Evolutionary conservation across 768 basidiomycete species (phyloP).

Genomic region (Leccinum uliginosum): DNA sequence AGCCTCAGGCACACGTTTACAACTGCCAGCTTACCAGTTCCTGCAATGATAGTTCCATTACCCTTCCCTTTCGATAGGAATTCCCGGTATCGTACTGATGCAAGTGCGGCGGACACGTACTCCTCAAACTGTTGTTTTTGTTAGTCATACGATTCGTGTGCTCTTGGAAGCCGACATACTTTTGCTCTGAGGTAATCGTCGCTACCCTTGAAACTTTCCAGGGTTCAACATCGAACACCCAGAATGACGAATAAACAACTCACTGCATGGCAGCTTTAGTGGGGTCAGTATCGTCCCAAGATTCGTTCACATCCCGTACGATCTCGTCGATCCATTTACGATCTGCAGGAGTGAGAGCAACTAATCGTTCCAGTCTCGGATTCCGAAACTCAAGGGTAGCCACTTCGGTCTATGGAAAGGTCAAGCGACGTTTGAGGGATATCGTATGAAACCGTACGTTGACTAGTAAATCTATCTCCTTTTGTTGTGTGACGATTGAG

Average conservation of each 20-base stretch:
- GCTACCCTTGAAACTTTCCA: constrained; percentile 80
- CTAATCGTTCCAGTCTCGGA: constrained; percentile 69
- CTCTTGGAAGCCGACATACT: constrained; percentile 36
- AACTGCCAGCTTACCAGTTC: constrained; percentile 37
- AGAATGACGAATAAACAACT: constrained; percentile 25
- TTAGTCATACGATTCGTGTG: background rate
- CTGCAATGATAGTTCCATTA: constrained; percentile 61
- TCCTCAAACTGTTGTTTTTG: constrained; percentile 66
- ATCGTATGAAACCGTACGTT: constrained; percentile 46
- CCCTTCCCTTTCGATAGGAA: constrained; percentile 70
- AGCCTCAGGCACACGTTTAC: constrained; percentile 10
- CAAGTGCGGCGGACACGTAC: constrained; percentile 83
- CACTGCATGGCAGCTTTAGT: constrained; percentile 60
- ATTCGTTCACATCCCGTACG: constrained; percentile 78
- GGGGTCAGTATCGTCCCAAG: constrained; percentile 67
- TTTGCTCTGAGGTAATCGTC: constrained; percentile 92
- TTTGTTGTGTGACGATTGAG: constrained; percentile 89
- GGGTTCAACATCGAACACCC: background rate
- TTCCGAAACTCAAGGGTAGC: constrained; percentile 85
- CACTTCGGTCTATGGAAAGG: constrained; percentile 67
- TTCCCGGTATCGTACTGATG: constrained; percentile 87
- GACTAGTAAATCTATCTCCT: constrained; percentile 85
- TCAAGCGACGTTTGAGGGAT: constrained; percentile 1
- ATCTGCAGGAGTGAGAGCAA: constrained; percentile 85
- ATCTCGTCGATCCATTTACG: constrained; percentile 98